A percentile compares a stretch with the other conserved stretches of the same genome.
These are phyloP conservation scores for Potentilla sterilis DNA, from an alignment of 306 rosid species.

Conservation along the genomic window DNA sequence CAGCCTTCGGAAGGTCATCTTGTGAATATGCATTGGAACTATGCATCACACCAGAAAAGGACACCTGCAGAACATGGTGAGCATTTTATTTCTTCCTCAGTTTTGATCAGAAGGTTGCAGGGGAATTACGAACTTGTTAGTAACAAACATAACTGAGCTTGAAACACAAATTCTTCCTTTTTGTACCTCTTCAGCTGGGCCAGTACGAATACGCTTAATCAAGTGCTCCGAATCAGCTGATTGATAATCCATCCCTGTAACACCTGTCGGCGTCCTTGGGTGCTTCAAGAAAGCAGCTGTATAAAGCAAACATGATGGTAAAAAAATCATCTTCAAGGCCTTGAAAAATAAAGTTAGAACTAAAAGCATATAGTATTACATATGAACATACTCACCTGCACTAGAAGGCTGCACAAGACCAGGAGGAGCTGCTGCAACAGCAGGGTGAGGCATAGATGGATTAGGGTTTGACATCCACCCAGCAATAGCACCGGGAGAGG, in stretches of 20 bases:
- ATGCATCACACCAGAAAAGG: slow-evolving; percentile 46
- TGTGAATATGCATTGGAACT: slow-evolving; percentile 36
- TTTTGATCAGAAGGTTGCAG: neutral
- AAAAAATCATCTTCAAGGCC: neutral
- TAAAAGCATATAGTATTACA: slow-evolving; percentile 6
- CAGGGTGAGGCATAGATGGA: slow-evolving; percentile 41
- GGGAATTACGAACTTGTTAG: neutral
- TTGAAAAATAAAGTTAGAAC: neutral
- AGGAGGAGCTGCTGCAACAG: slow-evolving; percentile 35
- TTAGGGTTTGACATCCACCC: slow-evolving; percentile 44
- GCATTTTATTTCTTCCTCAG: neutral
- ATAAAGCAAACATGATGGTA: neutral
- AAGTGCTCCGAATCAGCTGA: slow-evolving; percentile 45
- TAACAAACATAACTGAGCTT: slow-evolving; percentile 4
- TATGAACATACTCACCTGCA: slow-evolving; percentile 29
- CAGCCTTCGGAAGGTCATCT: slow-evolving; percentile 44
- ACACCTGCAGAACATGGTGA: slow-evolving; percentile 31
- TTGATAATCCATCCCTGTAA: slow-evolving; percentile 44
- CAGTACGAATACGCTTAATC: slow-evolving; percentile 43
- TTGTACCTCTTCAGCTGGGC: slow-evolving; percentile 41
- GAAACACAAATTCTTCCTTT: slow-evolving; percentile 6
- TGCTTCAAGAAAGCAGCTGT: slow-evolving; percentile 45
- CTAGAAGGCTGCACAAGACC: slow-evolving; percentile 43
- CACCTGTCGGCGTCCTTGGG: slow-evolving; percentile 42
- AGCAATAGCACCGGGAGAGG: slow-evolving; percentile 43